A percentile compares a stretch with the other conserved stretches of the same genome.
Conservation (phyloP, 441 rosid species). For the Gossypium armourianum region DNA sequence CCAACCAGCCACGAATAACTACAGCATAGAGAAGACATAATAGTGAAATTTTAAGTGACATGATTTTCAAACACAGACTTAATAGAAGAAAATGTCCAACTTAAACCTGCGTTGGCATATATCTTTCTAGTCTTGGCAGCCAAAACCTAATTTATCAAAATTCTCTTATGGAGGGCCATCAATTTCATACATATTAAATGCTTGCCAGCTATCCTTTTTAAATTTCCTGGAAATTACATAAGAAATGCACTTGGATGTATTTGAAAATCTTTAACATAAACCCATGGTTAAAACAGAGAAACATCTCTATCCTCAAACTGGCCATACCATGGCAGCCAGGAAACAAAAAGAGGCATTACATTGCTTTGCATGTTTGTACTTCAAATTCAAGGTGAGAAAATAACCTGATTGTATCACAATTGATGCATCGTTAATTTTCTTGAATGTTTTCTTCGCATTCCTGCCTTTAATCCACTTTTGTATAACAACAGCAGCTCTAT, state of each 20-base stretch:
- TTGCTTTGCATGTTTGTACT: background rate
- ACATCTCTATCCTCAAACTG: background rate
- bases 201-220: background rate
- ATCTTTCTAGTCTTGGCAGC: background rate
- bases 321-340: slow-evolving; percentile 2
- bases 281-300: background rate
- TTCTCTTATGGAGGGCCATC: background rate
- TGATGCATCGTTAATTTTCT: slow-evolving; percentile 45
- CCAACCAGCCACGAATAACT: slow-evolving; percentile 92
- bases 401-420: slow-evolving; percentile 47
- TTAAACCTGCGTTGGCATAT: background rate
- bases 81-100: background rate
- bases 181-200: background rate
- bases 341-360: slow-evolving; percentile 9
- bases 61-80: background rate
- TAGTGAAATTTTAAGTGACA: background rate
- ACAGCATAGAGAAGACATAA: slow-evolving; percentile 18
- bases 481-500: slow-evolving; percentile 72
- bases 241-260: background rate
- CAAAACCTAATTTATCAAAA: background rate
- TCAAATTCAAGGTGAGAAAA: slow-evolving; percentile 8
- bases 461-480: slow-evolving; percentile 58
- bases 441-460: slow-evolving; percentile 34
- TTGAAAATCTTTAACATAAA: background rate
- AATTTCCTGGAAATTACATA: background rate